Evolutionary conservation across 306 rosid species (phyloP).

Genomic region (Ormosia emarginata): DNA sequence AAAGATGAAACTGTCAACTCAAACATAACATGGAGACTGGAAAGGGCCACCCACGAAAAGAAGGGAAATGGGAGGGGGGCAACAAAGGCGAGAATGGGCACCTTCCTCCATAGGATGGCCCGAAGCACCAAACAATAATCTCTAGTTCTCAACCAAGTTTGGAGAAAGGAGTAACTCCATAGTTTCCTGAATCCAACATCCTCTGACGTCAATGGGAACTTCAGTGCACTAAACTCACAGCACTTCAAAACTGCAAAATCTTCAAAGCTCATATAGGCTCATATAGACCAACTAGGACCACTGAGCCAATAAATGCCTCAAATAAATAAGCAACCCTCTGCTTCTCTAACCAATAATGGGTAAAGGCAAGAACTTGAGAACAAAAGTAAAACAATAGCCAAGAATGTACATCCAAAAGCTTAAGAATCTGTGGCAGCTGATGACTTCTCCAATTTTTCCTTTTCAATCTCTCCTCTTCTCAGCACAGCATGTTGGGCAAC

Average conservation of each 20-base stretch:
- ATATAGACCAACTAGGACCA: conserved; percentile 28
- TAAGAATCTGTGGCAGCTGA: conserved; percentile 47
- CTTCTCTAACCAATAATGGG: conserved; percentile 38
- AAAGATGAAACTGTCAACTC: conserved; percentile 16
- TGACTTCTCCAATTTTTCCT: conserved; percentile 76
- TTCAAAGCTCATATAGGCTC: conserved; percentile 26
- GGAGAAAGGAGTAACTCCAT: conserved; percentile 22
- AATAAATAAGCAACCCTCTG: conserved; percentile 32
- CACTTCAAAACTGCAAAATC: conserved; percentile 36
- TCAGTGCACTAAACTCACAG: conserved; percentile 28
- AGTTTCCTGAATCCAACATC: conserved; percentile 28
- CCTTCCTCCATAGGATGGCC: not conserved
- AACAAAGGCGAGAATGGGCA: conserved; percentile 1
- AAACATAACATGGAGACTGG: conserved; percentile 28
- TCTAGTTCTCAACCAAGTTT: not conserved
- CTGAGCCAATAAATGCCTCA: conserved; percentile 31
- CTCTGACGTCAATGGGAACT: conserved; percentile 30
- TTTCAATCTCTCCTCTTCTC: conserved; percentile 78
- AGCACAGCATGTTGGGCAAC: conserved; percentile 88
- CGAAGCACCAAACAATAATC: conserved; percentile 3
- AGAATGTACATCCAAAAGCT: conserved; percentile 35
- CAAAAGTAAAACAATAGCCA: conserved; percentile 23
- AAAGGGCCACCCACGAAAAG: not conserved
- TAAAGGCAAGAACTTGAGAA: conserved; percentile 16
- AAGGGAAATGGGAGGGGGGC: not conserved